Evolutionary conservation across 495 filamentous ascomycete genomes (phyloP).

Genomic region (Parathielavia appendiculata): DNA sequence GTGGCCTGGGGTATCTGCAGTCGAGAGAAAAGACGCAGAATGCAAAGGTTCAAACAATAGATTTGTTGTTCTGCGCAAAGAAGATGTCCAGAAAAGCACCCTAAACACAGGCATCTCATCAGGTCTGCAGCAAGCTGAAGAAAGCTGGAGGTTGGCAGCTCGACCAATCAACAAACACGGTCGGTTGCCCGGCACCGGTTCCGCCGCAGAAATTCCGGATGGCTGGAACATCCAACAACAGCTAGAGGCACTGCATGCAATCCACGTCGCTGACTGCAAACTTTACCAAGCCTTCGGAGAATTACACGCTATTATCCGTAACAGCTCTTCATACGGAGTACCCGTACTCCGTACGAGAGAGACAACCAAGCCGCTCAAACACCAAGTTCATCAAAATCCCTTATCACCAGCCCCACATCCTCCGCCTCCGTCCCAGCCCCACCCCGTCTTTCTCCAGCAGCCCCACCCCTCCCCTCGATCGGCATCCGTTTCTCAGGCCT

Average conservation of each 20-base stretch:
- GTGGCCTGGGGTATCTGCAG: background rate
- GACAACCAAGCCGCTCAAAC: too few relatives aligned
- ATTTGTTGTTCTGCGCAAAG: background rate
- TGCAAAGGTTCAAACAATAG: background rate
- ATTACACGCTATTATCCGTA: too few relatives aligned
- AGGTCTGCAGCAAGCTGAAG: background rate
- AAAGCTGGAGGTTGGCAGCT: slow-evolving; percentile 14
- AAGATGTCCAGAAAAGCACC: background rate
- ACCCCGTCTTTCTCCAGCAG: background rate
- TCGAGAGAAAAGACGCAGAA: background rate
- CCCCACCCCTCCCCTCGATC: slow-evolving; percentile 10
- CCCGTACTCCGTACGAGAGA: too few relatives aligned
- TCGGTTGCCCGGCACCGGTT: slow-evolving; percentile 1
- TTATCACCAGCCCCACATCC: slow-evolving; percentile 36
- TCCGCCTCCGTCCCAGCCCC: slow-evolving; percentile 19
- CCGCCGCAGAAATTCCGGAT: background rate
- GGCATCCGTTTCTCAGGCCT: slow-evolving; percentile 1
- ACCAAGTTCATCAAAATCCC: slow-evolving; percentile 44
- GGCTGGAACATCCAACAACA: slow-evolving; percentile 1
- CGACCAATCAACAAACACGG: background rate
- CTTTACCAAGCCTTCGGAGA: slow-evolving; percentile 6
- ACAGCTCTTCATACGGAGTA: too few relatives aligned
- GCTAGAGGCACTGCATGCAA: too few relatives aligned
- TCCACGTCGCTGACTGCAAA: too few relatives aligned
- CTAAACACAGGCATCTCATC: background rate